Conservation (phyloP, 352 stramenopile genomes). For the Pythium brachiatum region DNA sequence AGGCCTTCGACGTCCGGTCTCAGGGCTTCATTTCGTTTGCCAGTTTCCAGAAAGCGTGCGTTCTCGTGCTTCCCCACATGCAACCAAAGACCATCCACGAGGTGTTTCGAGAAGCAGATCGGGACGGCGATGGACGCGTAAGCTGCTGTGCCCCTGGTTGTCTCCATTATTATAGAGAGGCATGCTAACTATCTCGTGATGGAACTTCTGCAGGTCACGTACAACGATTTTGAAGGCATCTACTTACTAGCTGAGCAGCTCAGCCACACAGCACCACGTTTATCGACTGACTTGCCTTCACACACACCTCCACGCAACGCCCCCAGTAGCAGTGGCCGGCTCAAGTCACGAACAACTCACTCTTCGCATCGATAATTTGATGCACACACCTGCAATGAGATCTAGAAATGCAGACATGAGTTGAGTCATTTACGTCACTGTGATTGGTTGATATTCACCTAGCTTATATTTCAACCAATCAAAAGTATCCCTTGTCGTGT, state of each 20-base stretch:
- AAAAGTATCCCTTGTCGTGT: background rate
- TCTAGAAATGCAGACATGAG: background rate
- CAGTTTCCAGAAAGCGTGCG: constrained; percentile 51
- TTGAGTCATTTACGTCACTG: background rate
- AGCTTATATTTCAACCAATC: constrained; percentile 15
- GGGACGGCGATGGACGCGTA: constrained; percentile 54
- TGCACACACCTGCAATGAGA: background rate
- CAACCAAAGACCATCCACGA: constrained; percentile 31
- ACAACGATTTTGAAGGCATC: constrained; percentile 66
- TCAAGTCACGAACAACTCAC: background rate
- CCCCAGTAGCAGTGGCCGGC: background rate
- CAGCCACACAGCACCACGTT: constrained; percentile 5
- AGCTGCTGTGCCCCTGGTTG: background rate
- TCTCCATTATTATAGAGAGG: background rate
- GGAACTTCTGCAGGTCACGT: constrained; percentile 46
- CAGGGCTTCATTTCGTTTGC: constrained; percentile 63
- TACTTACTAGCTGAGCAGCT: constrained; percentile 43
- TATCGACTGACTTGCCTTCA: background rate
- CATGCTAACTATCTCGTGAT: background rate
- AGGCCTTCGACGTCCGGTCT: constrained; percentile 54
- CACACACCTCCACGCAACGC: background rate
- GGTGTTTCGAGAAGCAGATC: constrained; percentile 54
- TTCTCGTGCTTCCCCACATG: constrained; percentile 36
- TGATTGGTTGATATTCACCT: constrained; percentile 2
- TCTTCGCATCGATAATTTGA: background rate